phyloP scores from a whole-genome alignment of 768 basidiomycete species.

The Boletus rex-veris region DNA sequence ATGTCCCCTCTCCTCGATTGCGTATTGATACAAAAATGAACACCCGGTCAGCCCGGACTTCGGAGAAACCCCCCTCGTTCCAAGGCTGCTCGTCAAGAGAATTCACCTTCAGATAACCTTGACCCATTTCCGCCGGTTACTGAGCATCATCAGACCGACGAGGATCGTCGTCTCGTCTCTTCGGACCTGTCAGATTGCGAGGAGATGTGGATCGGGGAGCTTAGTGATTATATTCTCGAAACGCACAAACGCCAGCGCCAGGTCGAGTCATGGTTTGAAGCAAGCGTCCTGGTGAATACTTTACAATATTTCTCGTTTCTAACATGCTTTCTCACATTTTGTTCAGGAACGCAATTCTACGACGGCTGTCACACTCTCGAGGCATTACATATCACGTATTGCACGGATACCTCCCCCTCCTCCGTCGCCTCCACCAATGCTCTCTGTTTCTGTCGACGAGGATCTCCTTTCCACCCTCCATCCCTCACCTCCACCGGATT shows the following conservation, averaged over 20 bases:
- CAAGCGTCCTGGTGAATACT: slow-evolving; percentile 53
- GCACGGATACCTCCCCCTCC: slow-evolving; percentile 44
- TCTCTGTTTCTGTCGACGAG: slow-evolving; percentile 31
- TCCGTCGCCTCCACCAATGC: slow-evolving; percentile 36
- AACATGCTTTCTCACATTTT: slow-evolving; percentile 1
- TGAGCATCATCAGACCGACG: slow-evolving; percentile 32
- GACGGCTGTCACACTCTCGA: slow-evolving; percentile 45
- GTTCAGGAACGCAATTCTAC: slow-evolving; percentile 66
- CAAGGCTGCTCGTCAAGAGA: slow-evolving; percentile 33
- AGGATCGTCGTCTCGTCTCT: slow-evolving; percentile 48
- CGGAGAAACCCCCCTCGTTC: slow-evolving; percentile 42
- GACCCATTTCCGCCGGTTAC: slow-evolving; percentile 14
- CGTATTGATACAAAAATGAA: not conserved
- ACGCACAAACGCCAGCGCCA: slow-evolving; percentile 72
- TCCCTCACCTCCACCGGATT: slow-evolving; percentile 34
- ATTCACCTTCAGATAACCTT: slow-evolving; percentile 23
- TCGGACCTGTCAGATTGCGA: slow-evolving; percentile 82
- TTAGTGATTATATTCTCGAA: slow-evolving; percentile 65
- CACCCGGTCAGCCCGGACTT: slow-evolving; percentile 32
- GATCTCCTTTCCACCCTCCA: slow-evolving; percentile 36
- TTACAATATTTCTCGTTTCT: not conserved
- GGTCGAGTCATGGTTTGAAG: slow-evolving; percentile 71
- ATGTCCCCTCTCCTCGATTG: slow-evolving; percentile 30
- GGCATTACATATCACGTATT: slow-evolving; percentile 40
- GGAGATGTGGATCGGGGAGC: slow-evolving; percentile 71